Evolutionary conservation across 2,329 filamentous ascomycete species (phyloP).

Genomic region (Penicillium hesseltinei): DNA sequence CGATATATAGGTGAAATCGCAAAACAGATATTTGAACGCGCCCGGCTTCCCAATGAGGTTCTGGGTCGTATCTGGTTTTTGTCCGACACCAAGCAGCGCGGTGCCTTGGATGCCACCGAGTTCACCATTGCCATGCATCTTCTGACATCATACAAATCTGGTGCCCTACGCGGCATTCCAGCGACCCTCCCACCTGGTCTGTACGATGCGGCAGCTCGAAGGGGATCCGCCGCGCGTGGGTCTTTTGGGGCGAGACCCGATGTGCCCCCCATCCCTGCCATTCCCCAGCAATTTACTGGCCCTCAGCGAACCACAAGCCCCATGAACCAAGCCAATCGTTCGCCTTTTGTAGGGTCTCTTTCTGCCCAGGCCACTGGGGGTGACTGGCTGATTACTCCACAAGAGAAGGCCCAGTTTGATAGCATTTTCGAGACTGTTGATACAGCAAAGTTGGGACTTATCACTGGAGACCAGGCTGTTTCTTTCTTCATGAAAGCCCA

Average conservation of each 20-base stretch:
- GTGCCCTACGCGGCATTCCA: slow-evolving; percentile 75
- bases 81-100: slow-evolving; percentile 88
- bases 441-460: slow-evolving; percentile 73
- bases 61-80: slow-evolving; percentile 96
- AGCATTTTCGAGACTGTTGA: slow-evolving; percentile 81
- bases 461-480: slow-evolving; percentile 92
- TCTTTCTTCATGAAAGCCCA: slow-evolving; percentile 91
- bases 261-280: slow-evolving; percentile 60
- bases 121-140: slow-evolving; percentile 99
- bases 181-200: slow-evolving; percentile 77
- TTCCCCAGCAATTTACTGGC: slow-evolving; percentile 76
- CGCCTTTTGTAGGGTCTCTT: slow-evolving; percentile 51
- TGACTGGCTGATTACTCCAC: slow-evolving; percentile 79
- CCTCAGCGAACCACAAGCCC: slow-evolving; percentile 61
- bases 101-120: slow-evolving; percentile 79
- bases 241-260: slow-evolving; percentile 55
- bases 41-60: slow-evolving; percentile 81
- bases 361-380: slow-evolving; percentile 56
- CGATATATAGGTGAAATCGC: slow-evolving; percentile 67
- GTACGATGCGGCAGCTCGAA: slow-evolving; percentile 83
- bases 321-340: slow-evolving; percentile 42
- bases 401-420: slow-evolving; percentile 86
- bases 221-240: slow-evolving; percentile 51
- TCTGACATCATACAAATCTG: slow-evolving; percentile 84
- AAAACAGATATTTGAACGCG: slow-evolving; percentile 93